Conservation (phyloP, 2,329 filamentous ascomycete species). For the Capronia epimyces region DNA sequence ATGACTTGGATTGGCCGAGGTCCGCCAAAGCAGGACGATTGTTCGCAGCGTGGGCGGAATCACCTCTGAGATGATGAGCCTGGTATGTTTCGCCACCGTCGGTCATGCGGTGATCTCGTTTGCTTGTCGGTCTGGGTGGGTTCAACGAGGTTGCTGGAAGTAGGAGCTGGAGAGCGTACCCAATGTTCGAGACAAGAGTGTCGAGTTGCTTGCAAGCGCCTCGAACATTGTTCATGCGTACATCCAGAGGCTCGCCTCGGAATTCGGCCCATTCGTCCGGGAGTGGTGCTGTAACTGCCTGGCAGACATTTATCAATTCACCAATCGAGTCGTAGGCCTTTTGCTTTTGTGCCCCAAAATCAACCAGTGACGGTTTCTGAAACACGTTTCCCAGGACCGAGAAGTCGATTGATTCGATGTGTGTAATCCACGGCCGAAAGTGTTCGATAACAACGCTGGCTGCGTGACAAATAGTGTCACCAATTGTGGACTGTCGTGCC, state of each 20-base stretch:
- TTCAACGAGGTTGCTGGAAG: slow-evolving; percentile 67
- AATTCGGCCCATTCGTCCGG: slow-evolving; percentile 94
- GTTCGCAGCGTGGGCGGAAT: slow-evolving; percentile 12
- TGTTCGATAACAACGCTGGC: slow-evolving; percentile 77
- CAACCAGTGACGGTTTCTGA: slow-evolving; percentile 76
- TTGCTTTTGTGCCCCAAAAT: slow-evolving; percentile 88
- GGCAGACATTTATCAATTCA: slow-evolving; percentile 79
- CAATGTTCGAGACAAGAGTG: slow-evolving; percentile 77
- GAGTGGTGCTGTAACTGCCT: slow-evolving; percentile 83
- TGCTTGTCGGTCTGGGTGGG: slow-evolving; percentile 48
- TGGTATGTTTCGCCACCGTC: slow-evolving; percentile 43
- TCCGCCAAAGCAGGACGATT: slow-evolving; percentile 26
- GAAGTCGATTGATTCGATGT: slow-evolving; percentile 87
- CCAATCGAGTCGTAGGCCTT: slow-evolving; percentile 88
- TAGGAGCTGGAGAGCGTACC: slow-evolving; percentile 79
- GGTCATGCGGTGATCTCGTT: slow-evolving; percentile 40
- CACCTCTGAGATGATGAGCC: slow-evolving; percentile 50
- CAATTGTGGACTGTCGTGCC: slow-evolving; percentile 70
- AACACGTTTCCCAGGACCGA: slow-evolving; percentile 70
- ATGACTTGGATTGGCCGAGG: slow-evolving; percentile 44
- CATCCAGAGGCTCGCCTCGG: slow-evolving; percentile 83
- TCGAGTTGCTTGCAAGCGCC: slow-evolving; percentile 74
- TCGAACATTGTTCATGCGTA: slow-evolving; percentile 73
- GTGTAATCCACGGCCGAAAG: slow-evolving; percentile 82
- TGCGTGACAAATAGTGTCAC: slow-evolving; percentile 73